phyloP scores from a whole-genome alignment of 1,284 basidiomycete species.

The Ceratobasidium sp. region DNA sequence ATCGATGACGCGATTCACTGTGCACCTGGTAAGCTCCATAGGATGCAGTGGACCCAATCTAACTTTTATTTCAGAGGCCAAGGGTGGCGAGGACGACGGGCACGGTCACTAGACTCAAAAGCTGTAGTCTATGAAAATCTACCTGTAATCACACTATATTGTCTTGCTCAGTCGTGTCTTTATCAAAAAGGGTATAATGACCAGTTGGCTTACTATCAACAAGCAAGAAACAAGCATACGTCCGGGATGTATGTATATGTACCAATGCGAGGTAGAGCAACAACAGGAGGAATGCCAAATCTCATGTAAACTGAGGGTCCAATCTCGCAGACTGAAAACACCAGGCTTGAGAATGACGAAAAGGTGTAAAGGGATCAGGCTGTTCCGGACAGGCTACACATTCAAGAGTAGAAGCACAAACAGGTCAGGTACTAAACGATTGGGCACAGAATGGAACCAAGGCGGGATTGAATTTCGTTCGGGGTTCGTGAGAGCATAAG shows the following conservation, averaged over 20 bases:
- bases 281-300: constrained; percentile 2
- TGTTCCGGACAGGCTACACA: constrained; percentile 8
- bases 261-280: constrained; percentile 30
- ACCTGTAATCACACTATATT: constrained; percentile 10
- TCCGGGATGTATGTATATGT: constrained; percentile 37
- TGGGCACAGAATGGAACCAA: not conserved
- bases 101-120: constrained; percentile 31
- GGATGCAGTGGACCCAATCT: not conserved
- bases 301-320: constrained; percentile 6
- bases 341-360: not conserved
- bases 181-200: constrained; percentile 32
- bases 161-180: not conserved
- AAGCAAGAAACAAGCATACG: constrained; percentile 30
- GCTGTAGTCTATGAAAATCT: constrained; percentile 33
- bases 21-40: constrained; percentile 66
- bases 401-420: not conserved
- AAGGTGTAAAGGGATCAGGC: not conserved
- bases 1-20: constrained; percentile 96
- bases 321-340: constrained; percentile 20
- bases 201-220: constrained; percentile 35
- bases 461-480: constrained; percentile 31
- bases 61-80: constrained; percentile 15
- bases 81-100: constrained; percentile 31
- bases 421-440: not conserved
- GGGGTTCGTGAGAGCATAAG: constrained; percentile 25